phyloP scores from a whole-genome alignment of 768 basidiomycete species.

The Russula lepida region DNA sequence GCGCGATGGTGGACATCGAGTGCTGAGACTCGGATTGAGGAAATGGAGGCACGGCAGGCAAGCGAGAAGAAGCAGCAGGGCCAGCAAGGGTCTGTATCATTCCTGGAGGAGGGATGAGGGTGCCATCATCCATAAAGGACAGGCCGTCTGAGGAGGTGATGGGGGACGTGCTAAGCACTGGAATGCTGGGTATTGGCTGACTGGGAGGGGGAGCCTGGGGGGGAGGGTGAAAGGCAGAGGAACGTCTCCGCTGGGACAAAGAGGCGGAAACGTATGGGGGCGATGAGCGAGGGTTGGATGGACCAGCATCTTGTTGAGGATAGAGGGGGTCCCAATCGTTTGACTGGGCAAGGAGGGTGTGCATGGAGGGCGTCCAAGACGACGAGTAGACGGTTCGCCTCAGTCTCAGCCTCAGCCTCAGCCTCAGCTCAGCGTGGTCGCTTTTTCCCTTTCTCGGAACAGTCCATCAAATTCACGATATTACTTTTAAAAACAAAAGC shows the following conservation, averaged over 20 bases:
- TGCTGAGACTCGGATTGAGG: slow-evolving; percentile 42
- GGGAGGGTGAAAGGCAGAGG: slow-evolving; percentile 52
- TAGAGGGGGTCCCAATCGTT: slow-evolving; percentile 28
- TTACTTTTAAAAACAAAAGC: neutral
- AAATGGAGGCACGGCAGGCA: slow-evolving; percentile 54
- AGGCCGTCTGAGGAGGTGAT: slow-evolving; percentile 23
- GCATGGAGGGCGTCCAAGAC: neutral
- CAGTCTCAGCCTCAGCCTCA: neutral
- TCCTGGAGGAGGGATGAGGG: slow-evolving; percentile 20
- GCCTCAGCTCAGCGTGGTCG: neutral
- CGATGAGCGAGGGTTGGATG: slow-evolving; percentile 28
- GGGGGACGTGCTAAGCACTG: slow-evolving; percentile 29
- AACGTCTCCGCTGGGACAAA: slow-evolving; percentile 50
- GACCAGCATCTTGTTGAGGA: slow-evolving; percentile 22
- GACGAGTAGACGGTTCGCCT: neutral
- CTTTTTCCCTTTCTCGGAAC: slow-evolving; percentile 4
- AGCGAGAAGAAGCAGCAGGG: slow-evolving; percentile 38
- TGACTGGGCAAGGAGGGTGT: slow-evolving; percentile 26
- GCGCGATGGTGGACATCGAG: slow-evolving; percentile 25
- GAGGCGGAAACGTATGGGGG: slow-evolving; percentile 27
- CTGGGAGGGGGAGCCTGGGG: slow-evolving; percentile 66
- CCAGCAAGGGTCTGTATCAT: slow-evolving; percentile 26
- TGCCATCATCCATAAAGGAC: slow-evolving; percentile 22
- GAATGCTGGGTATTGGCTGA: slow-evolving; percentile 65
- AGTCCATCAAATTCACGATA: neutral